Percentiles rank a stretch among this genome's conserved stretches.
Conservation (phyloP, 2,329 filamentous ascomycete species). For the Kalmusia sp. region DNA sequence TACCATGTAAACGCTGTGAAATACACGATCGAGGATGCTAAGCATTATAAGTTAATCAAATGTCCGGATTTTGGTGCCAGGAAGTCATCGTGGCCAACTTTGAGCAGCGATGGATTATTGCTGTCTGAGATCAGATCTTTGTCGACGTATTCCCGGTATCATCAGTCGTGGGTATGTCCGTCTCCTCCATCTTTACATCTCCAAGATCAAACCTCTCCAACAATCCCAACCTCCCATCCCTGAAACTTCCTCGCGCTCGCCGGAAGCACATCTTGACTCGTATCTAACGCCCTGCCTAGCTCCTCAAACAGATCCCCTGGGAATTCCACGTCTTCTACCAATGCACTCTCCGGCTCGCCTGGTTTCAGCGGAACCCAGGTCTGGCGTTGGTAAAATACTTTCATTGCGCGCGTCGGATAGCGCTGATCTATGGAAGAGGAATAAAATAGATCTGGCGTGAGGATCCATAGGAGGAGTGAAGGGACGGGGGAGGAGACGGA, state of each 20-base stretch:
- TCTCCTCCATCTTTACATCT: conserved; percentile 14
- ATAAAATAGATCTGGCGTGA: conserved; percentile 65
- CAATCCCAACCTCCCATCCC: conserved; percentile 72
- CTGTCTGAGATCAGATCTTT: too few species aligned
- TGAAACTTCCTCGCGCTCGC: conserved; percentile 63
- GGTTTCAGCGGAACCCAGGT: conserved; percentile 31
- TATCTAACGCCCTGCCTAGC: conserved; percentile 54
- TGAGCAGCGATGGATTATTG: too few species aligned
- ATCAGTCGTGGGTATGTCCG: too few species aligned
- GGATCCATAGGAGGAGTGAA: conserved; percentile 61
- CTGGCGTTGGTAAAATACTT: conserved; percentile 60
- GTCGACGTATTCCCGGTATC: too few species aligned
- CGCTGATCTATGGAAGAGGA: conserved; percentile 52
- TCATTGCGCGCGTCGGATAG: conserved; percentile 60
- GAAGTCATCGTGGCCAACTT: too few species aligned
- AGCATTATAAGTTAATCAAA: too few species aligned
- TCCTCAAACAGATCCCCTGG: conserved; percentile 58
- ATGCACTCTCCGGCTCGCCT: conserved; percentile 47
- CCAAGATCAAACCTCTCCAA: conserved; percentile 60
- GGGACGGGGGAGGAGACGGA: conserved; percentile 13
- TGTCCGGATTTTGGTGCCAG: too few species aligned
- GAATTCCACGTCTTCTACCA: conserved; percentile 60
- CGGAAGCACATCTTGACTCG: conserved; percentile 63
- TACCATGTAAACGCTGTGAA: too few species aligned
- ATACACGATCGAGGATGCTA: too few species aligned